Evolutionary conservation across 1,284 basidiomycete genomes (phyloP), one percentile per base, ranked within the genome.

Genomic region (Grifola frondosa): DNA sequence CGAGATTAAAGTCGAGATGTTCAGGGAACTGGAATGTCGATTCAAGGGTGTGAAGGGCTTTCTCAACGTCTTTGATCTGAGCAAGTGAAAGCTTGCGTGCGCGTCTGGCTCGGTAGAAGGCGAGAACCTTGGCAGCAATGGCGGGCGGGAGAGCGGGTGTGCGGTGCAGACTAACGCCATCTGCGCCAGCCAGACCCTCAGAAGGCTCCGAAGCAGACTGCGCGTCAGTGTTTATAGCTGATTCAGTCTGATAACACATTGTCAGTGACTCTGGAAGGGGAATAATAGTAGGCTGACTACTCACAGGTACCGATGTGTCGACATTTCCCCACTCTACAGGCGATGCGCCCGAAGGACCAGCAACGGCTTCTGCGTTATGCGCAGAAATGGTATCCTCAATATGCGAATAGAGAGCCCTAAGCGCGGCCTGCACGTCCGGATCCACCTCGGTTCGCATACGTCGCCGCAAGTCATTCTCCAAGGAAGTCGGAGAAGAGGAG

Each of bases 21-120:
- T 50, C 28, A 15, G 68, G 68, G 52, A 69, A 62, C 41, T 53
- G 55, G 50, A 69, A 69, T 1, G 59, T 35, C 6, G 51, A 40
- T 35, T 59, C 40, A 20, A 67, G 59, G 22, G 49, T 46, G 30
- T 49, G 54, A 17, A 68, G 60, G 5, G 54, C 40, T 24, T 57
- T 58, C 31, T 63, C 53, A 42, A 62, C 45, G 28, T 59, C 54
- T 45, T 52, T 36, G 53, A 64, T 60, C 26, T 56, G 46, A 9
- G 40, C 45, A 11, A 63, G 49, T 1, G 62, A 60, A 22, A 53
- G 47, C 21, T 44, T 44, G 31, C 57, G 54, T 1, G 53, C 48
- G 23, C 57, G 57, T 2, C 52, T 48, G 16, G 50, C 51, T 26
- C 46, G 49, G 41, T 52, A 51, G 40, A 52, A 36, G 31, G 51